These are phyloP conservation scores for Hymenoscyphus scutula DNA, from an alignment of 2,329 filamentous ascomycete genomes.

Conservation along the genomic window DNA sequence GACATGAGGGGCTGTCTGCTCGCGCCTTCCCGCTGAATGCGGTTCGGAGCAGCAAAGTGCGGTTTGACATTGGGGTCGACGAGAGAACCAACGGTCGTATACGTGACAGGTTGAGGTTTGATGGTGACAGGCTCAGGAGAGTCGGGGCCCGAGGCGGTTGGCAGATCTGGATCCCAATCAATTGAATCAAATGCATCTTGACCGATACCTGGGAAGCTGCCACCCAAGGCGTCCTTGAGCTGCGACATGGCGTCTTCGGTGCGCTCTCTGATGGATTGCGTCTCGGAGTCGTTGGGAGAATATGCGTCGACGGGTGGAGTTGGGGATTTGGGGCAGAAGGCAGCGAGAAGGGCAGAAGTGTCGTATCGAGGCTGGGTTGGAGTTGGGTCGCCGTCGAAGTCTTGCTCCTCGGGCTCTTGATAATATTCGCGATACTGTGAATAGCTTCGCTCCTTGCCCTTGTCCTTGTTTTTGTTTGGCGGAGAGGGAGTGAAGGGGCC, in stretches of 20 bases:
- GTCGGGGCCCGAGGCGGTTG: conserved; percentile 21
- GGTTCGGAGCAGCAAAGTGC: conserved; percentile 35
- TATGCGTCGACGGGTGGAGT: not conserved
- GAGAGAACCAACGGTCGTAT: conserved; percentile 38
- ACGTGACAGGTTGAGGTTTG: conserved; percentile 32
- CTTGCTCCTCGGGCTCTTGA: too few species aligned
- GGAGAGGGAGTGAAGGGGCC: too few species aligned
- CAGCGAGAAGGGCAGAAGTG: not conserved
- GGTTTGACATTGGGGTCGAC: conserved; percentile 33
- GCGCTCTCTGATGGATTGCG: conserved; percentile 8
- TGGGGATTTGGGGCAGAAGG: not conserved
- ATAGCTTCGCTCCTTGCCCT: too few species aligned
- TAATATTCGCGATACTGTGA: not conserved
- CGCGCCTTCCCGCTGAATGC: conserved; percentile 37
- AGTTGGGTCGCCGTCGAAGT: not conserved
- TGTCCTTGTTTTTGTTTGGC: too few species aligned
- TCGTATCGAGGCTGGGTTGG: conserved; percentile 4
- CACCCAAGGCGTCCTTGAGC: not conserved
- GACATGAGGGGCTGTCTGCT: conserved; percentile 32
- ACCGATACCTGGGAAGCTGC: not conserved
- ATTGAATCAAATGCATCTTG: conserved; percentile 34
- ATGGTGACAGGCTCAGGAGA: conserved; percentile 33
- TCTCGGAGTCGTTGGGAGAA: conserved; percentile 7
- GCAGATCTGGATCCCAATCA: conserved; percentile 34
- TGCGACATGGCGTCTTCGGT: conserved; percentile 14